A percentile compares a stretch with the other conserved stretches of the same genome.
Evolutionary conservation across 192 early-diverging fungal genomes (phyloP).

Genomic region (Coemansia reversa): DNA sequence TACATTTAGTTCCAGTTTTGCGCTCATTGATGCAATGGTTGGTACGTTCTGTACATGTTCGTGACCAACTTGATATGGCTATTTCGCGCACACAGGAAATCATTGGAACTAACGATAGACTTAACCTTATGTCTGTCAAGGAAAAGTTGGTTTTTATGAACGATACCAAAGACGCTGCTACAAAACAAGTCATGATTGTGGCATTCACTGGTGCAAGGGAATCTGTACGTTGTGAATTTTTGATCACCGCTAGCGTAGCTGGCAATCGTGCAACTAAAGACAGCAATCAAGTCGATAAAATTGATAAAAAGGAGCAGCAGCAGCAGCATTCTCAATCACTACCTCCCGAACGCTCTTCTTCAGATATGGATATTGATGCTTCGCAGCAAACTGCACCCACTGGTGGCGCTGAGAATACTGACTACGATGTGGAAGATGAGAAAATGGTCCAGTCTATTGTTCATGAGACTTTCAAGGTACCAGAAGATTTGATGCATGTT

Average conservation of each 20-base stretch:
- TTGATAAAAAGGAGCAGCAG: background rate
- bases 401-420: background rate
- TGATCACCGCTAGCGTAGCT: slow-evolving; percentile 33
- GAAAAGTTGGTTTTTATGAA: slow-evolving; percentile 42
- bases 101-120: slow-evolving; percentile 5
- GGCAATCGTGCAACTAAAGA: background rate
- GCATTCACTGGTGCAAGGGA: slow-evolving; percentile 41
- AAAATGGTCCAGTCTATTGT: slow-evolving; percentile 12
- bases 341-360: background rate
- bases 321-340: background rate
- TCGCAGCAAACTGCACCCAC: background rate
- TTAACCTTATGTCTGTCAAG: slow-evolving; percentile 31
- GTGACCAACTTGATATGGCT: slow-evolving; percentile 44
- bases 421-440: slow-evolving; percentile 8
- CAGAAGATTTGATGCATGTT: slow-evolving; percentile 32
- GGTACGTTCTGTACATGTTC: slow-evolving; percentile 41
- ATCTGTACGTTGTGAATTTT: slow-evolving; percentile 52
- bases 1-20: slow-evolving; percentile 38
- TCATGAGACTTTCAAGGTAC: slow-evolving; percentile 32
- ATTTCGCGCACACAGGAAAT: slow-evolving; percentile 37
- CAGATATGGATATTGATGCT: slow-evolving; percentile 12
- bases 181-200: slow-evolving; percentile 42
- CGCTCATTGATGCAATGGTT: slow-evolving; percentile 54
- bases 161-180: slow-evolving; percentile 8
- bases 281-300: background rate